phyloP scores from a whole-genome alignment of 306 rosid genomes.

The Dryas drummondii region DNA sequence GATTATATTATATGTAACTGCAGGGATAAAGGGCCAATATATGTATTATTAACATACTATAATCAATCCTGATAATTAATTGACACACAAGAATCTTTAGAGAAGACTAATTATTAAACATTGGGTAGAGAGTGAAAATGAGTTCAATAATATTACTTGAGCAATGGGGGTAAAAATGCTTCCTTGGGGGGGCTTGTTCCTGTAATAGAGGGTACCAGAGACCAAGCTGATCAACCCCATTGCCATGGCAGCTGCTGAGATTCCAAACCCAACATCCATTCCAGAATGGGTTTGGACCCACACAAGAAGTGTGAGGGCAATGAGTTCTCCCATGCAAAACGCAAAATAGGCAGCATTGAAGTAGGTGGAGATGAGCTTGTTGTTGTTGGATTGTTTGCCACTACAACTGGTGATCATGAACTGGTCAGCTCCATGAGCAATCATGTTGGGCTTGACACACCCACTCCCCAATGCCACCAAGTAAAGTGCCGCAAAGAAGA shows the following conservation, averaged over 20 bases:
- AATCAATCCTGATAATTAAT: no score
- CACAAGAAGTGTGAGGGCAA: constrained; percentile 80
- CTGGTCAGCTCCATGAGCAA: constrained; percentile 93
- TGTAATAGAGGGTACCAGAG: constrained; percentile 66
- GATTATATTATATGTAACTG: no score
- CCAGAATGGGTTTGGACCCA: constrained; percentile 99
- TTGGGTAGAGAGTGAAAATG: no score
- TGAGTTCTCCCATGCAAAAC: constrained; percentile 79
- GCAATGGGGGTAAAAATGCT: constrained; percentile 79
- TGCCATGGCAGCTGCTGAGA: constrained; percentile 92
- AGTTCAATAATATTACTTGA: constrained; percentile 32
- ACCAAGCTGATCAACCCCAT: constrained; percentile 71
- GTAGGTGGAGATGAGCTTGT: constrained; percentile 82
- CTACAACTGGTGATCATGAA: constrained; percentile 28
- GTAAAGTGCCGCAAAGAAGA: constrained; percentile 79
- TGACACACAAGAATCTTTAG: no score
- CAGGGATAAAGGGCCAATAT: no score
- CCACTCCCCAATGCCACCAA: constrained; percentile 97
- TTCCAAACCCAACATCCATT: constrained; percentile 93
- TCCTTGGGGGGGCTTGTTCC: constrained; percentile 88
- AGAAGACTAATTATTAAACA: no score
- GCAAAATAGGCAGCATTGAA: constrained; percentile 92
- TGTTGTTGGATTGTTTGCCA: no score
- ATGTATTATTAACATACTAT: no score
- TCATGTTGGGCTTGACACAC: constrained; percentile 91